Evolutionary conservation across 2,329 filamentous ascomycete species (phyloP).

Genomic region (Neoascochyta sp.): DNA sequence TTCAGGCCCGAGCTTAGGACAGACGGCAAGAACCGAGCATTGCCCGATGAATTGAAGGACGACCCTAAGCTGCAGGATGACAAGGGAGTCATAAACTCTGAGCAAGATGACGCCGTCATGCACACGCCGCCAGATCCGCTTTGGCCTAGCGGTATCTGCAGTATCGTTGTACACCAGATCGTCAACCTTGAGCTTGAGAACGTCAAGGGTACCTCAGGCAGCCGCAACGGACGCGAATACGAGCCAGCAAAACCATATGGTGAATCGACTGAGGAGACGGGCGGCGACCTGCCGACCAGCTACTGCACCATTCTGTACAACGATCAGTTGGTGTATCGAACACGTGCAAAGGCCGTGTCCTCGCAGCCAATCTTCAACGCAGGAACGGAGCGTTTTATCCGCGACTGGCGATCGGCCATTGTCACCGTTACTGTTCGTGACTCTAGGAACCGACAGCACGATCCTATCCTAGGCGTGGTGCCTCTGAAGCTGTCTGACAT

Average conservation of each 20-base stretch:
- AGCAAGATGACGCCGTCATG: slow-evolving; percentile 76
- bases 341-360: slow-evolving; percentile 88
- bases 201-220: slow-evolving; percentile 78
- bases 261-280: slow-evolving; percentile 80
- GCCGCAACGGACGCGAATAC: slow-evolving; percentile 78
- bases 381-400: slow-evolving; percentile 85
- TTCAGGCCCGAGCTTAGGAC: slow-evolving; percentile 81
- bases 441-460: slow-evolving; percentile 83
- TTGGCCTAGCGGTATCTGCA: slow-evolving; percentile 88
- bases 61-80: slow-evolving; percentile 79
- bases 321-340: slow-evolving; percentile 86
- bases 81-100: slow-evolving; percentile 70
- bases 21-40: slow-evolving; percentile 74
- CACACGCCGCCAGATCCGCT: slow-evolving; percentile 93
- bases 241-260: slow-evolving; percentile 83
- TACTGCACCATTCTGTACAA: slow-evolving; percentile 93
- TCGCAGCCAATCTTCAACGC: slow-evolving; percentile 97
- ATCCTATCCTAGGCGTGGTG: slow-evolving; percentile 89
- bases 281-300: slow-evolving; percentile 75
- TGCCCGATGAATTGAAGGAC: slow-evolving; percentile 70
- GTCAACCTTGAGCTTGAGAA: slow-evolving; percentile 92
- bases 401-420: slow-evolving; percentile 86
- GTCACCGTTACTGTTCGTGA: slow-evolving; percentile 87
- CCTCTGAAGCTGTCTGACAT: slow-evolving; percentile 83
- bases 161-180: slow-evolving; percentile 86